Conservation (phyloP, 495 filamentous ascomycete genomes). For the Penicillium herquei region DNA sequence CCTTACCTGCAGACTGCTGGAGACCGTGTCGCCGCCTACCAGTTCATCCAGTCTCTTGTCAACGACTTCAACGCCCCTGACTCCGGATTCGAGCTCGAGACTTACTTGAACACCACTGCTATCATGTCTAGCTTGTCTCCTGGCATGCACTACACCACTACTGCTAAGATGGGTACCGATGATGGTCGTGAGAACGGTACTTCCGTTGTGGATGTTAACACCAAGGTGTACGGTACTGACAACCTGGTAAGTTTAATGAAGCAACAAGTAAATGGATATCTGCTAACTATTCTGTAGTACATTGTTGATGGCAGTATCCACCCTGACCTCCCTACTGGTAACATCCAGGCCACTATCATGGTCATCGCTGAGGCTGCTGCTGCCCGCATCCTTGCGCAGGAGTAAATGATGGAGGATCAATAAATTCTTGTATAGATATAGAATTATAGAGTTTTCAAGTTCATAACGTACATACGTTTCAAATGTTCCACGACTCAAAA, state of each 20-base stretch:
- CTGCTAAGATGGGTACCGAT: slow-evolving; percentile 63
- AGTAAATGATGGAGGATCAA: not conserved
- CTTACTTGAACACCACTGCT: slow-evolving; percentile 55
- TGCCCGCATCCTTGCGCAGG: slow-evolving; percentile 33
- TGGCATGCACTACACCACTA: slow-evolving; percentile 71
- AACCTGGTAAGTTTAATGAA: slow-evolving; percentile 48
- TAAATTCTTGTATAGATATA: not conserved
- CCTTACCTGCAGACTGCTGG: slow-evolving; percentile 28
- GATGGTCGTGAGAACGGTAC: slow-evolving; percentile 62
- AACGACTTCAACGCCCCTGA: slow-evolving; percentile 55
- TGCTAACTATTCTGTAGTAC: slow-evolving; percentile 19
- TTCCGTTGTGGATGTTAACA: slow-evolving; percentile 69
- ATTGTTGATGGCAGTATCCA: slow-evolving; percentile 41
- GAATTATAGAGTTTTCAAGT: not conserved
- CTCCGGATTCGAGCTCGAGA: slow-evolving; percentile 46
- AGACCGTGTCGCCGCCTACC: slow-evolving; percentile 20
- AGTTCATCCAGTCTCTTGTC: slow-evolving; percentile 48
- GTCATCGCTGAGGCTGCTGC: slow-evolving; percentile 41
- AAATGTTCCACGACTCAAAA: not conserved
- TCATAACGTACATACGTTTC: too few species aligned
- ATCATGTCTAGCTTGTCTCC: slow-evolving; percentile 46
- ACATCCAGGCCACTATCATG: slow-evolving; percentile 45
- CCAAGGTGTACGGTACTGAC: slow-evolving; percentile 68
- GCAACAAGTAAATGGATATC: not conserved
- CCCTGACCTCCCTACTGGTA: slow-evolving; percentile 46